Conservation (phyloP, 805 yeast species). For the Kuraishia ogatae region DNA sequence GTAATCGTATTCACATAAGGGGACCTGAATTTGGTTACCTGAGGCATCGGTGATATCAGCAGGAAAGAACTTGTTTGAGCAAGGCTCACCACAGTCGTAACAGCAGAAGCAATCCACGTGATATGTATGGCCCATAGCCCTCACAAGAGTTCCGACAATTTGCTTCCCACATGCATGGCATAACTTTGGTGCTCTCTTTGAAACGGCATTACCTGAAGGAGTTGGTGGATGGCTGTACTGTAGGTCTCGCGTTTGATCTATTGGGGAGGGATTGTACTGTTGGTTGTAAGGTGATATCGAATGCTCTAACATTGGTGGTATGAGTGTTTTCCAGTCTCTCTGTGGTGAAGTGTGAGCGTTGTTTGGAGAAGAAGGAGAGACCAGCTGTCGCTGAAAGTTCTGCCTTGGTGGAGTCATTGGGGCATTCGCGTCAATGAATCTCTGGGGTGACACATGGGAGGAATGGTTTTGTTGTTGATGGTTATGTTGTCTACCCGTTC, state of each 20-base stretch:
- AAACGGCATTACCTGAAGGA: conserved; percentile 2
- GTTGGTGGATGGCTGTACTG: neutral
- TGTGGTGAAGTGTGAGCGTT: neutral
- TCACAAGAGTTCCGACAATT: conserved; percentile 69
- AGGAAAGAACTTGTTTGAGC: conserved; percentile 87
- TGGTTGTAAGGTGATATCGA: neutral
- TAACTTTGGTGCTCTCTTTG: conserved; percentile 18
- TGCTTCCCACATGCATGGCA: conserved; percentile 46
- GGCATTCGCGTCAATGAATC: neutral
- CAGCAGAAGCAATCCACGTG: conserved; percentile 88
- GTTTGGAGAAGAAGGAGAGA: neutral
- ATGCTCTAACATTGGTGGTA: conserved; percentile 1
- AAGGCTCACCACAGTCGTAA: conserved; percentile 70
- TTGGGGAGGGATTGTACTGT: neutral
- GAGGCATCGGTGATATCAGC: conserved; percentile 33
- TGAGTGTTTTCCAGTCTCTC: conserved; percentile 1
- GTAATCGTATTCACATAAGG: conserved; percentile 88
- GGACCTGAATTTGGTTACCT: conserved; percentile 32
- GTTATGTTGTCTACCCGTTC: neutral
- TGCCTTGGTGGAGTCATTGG: neutral
- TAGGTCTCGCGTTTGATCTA: neutral
- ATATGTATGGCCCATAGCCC: conserved; percentile 72
- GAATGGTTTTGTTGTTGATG: neutral
- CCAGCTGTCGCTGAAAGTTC: neutral
- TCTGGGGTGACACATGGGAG: neutral